Percentiles rank a stretch among this genome's conserved stretches.
These are phyloP conservation scores for Pulveroboletus sp. DNA, from an alignment of 768 basidiomycete species.

Conservation along the genomic window DNA sequence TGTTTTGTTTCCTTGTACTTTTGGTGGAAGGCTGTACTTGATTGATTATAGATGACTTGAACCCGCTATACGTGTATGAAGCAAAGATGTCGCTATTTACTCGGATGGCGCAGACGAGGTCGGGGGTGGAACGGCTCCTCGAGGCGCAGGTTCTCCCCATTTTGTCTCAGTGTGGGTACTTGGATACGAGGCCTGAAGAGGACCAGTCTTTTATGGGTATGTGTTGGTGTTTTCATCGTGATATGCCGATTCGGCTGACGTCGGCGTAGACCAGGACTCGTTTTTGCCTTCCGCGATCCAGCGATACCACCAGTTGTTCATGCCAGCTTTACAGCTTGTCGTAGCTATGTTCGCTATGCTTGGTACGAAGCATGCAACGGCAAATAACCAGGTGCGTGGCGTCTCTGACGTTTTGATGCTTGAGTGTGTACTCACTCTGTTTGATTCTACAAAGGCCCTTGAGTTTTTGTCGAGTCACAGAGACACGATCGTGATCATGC, in stretches of 20 bases:
- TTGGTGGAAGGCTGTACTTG: background rate
- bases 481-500: slow-evolving; percentile 75
- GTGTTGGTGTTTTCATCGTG: slow-evolving; percentile 8
- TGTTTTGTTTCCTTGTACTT: slow-evolving; percentile 13
- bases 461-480: slow-evolving; percentile 81
- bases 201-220: slow-evolving; percentile 80
- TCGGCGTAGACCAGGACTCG: slow-evolving; percentile 62
- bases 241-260: background rate
- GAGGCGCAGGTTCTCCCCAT: slow-evolving; percentile 71
- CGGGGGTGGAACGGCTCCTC: slow-evolving; percentile 80
- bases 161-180: slow-evolving; percentile 79
- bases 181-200: slow-evolving; percentile 79
- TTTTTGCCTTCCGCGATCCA: slow-evolving; percentile 85
- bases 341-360: slow-evolving; percentile 74
- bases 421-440: background rate
- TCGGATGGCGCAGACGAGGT: slow-evolving; percentile 74
- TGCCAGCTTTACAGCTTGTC: slow-evolving; percentile 81
- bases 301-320: slow-evolving; percentile 86
- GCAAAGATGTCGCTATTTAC: slow-evolving; percentile 89
- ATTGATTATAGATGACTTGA: slow-evolving; percentile 65
- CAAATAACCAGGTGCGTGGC: slow-evolving; percentile 57
- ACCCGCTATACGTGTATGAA: slow-evolving; percentile 90
- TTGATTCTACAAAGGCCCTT: slow-evolving; percentile 28
- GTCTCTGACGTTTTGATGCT: no score
- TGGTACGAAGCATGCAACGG: slow-evolving; percentile 61